Percentiles rank a stretch among this genome's conserved stretches.
Evolutionary conservation across 2,329 filamentous ascomycete genomes (phyloP).

Genomic region (Ceratocystis smalleyi): DNA sequence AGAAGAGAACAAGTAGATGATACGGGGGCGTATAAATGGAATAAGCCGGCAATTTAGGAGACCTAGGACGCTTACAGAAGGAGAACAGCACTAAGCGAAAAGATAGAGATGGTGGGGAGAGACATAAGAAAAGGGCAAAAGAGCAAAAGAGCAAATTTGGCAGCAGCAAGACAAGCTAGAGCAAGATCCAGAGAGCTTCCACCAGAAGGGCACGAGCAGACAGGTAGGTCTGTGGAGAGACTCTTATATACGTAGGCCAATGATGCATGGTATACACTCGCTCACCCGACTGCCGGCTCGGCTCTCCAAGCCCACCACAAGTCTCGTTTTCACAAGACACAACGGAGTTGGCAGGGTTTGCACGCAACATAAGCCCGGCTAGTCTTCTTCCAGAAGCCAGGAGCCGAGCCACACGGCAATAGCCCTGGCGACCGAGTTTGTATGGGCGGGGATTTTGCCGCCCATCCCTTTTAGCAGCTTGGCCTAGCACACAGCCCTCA

Average conservation of each 20-base stretch:
- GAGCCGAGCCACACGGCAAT: slow-evolving; percentile 3
- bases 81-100: slow-evolving; percentile 8
- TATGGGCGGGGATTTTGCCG: background rate
- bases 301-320: background rate
- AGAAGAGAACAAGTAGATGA: slow-evolving; percentile 10
- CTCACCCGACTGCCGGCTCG: background rate
- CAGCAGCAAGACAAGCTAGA: background rate
- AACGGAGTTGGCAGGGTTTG: background rate
- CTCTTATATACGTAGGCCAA: background rate
- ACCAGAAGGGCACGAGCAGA: background rate
- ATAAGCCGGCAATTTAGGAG: background rate
- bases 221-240: background rate
- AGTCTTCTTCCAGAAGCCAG: background rate
- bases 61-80: background rate
- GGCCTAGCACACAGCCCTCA: background rate
- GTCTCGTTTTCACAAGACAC: background rate
- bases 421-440: background rate
- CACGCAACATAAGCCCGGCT: background rate
- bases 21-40: background rate
- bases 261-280: background rate
- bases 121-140: background rate
- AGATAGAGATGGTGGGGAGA: slow-evolving; percentile 1
- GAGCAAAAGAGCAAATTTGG: background rate
- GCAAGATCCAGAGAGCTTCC: background rate
- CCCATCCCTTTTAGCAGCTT: background rate